phyloP scores from a whole-genome alignment of 2,329 filamentous ascomycete species.

The Aureobasidium musti region DNA sequence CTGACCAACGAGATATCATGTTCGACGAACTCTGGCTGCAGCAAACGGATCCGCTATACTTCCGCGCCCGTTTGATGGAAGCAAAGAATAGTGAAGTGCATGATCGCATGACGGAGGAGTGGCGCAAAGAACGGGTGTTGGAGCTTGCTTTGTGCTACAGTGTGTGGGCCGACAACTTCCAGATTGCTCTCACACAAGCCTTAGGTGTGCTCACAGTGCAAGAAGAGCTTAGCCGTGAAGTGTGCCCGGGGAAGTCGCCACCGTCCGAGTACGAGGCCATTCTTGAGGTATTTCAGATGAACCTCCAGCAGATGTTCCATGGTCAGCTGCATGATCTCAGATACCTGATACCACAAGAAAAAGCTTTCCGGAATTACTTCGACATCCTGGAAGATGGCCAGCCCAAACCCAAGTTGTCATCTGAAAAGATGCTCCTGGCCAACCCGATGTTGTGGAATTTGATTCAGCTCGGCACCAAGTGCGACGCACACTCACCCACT shows the following conservation, averaged over 20 bases:
- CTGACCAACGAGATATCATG: background rate
- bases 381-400: background rate
- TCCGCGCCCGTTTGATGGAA: background rate
- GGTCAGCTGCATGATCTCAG: background rate
- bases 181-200: background rate
- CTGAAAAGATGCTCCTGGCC: background rate
- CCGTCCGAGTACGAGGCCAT: background rate
- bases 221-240: background rate
- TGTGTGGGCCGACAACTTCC: background rate
- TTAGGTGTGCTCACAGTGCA: background rate
- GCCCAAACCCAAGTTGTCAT: background rate
- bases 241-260: background rate
- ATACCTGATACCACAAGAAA: background rate
- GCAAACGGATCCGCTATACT: background rate
- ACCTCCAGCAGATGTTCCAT: background rate
- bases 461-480: background rate
- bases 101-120: background rate
- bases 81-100: background rate
- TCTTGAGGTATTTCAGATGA: background rate
- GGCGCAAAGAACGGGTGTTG: background rate
- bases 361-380: background rate
- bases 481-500: background rate
- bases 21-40: background rate
- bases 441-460: background rate
- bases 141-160: background rate